A percentile compares a stretch with the other conserved stretches of the same genome.
phyloP scores from a whole-genome alignment of 2,329 filamentous ascomycete genomes.

The Talaromyces sp. region DNA sequence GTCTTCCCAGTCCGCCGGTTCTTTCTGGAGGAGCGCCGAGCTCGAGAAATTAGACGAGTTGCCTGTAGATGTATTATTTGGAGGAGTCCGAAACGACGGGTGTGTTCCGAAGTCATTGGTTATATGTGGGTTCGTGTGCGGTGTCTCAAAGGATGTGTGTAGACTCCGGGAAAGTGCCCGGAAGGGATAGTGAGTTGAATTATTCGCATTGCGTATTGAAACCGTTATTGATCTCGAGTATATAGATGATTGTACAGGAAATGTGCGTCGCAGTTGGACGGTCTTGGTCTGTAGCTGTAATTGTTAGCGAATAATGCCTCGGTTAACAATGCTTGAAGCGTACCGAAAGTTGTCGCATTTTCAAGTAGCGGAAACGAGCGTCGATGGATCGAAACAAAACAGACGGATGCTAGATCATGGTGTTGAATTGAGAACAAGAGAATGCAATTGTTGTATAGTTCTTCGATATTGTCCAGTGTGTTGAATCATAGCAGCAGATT shows the following conservation, averaged over 20 bases:
- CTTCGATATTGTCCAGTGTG: not conserved
- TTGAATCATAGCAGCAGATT: not conserved
- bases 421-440: not conserved
- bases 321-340: not conserved
- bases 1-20: slow-evolving; percentile 67
- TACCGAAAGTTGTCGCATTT: slow-evolving; percentile 17
- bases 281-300: not conserved
- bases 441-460: not conserved
- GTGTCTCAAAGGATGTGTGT: slow-evolving; percentile 10
- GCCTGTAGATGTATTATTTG: not conserved
- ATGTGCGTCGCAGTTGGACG: not conserved
- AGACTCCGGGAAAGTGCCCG: not conserved
- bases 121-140: slow-evolving; percentile 2
- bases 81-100: not conserved
- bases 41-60: slow-evolving; percentile 22
- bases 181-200: not conserved
- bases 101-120: not conserved
- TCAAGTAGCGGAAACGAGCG: slow-evolving; percentile 1
- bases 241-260: not conserved
- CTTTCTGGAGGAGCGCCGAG: slow-evolving; percentile 13
- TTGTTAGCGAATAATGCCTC: not conserved
- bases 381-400: not conserved
- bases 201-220: not conserved
- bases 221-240: not conserved
- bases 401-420: slow-evolving; percentile 5